Evolutionary conservation across 495 filamentous ascomycete genomes (phyloP).

Genomic region (Penicillium odoratum): DNA sequence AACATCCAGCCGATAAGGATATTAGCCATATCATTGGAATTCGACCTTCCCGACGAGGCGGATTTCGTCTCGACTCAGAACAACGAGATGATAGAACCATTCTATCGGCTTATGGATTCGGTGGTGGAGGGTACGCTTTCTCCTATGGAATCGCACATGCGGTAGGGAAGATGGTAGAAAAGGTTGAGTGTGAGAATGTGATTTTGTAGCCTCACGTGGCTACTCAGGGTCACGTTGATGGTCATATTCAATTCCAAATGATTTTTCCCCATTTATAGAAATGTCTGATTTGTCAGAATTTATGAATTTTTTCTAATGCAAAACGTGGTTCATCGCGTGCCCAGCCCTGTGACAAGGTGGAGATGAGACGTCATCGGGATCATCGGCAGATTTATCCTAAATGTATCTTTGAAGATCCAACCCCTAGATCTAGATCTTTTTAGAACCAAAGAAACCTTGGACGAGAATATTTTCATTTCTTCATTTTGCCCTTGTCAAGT

Average conservation of each 20-base stretch:
- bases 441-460: background rate
- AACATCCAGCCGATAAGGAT: constrained; percentile 29
- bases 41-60: constrained; percentile 38
- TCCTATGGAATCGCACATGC: constrained; percentile 45
- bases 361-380: too few relatives aligned
- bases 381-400: too few relatives aligned
- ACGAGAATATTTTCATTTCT: background rate
- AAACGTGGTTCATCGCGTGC: too few relatives aligned
- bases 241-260: too few relatives aligned
- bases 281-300: too few relatives aligned
- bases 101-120: constrained; percentile 46
- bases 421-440: too few relatives aligned
- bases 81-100: constrained; percentile 27
- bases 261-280: too few relatives aligned
- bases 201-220: constrained; percentile 16
- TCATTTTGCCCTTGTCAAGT: background rate
- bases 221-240: too few relatives aligned
- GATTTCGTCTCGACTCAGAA: constrained; percentile 42
- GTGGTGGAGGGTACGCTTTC: constrained; percentile 46
- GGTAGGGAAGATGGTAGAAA: constrained; percentile 41
- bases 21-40: constrained; percentile 45
- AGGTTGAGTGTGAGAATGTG: constrained; percentile 35
- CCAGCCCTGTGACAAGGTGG: too few relatives aligned
- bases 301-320: too few relatives aligned
- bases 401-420: too few relatives aligned